Evolutionary conservation across 495 filamentous ascomycete species (phyloP).

Genomic region (Penicillium salamii): DNA sequence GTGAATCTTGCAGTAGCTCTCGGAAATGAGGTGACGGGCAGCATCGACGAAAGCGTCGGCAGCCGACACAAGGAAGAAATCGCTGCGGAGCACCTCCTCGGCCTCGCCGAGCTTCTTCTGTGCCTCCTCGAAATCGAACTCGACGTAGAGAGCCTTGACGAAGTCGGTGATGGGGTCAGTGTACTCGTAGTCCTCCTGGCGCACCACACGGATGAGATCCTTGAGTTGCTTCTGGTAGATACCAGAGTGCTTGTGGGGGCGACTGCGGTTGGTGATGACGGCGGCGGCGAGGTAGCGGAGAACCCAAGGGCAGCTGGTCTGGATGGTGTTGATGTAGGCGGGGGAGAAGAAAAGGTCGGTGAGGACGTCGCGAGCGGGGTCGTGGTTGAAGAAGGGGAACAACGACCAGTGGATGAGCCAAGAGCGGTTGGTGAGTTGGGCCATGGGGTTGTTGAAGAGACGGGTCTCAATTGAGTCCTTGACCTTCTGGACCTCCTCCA

Average conservation of each 20-base stretch:
- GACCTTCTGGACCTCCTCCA: slow-evolving; percentile 92
- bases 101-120: slow-evolving; percentile 88
- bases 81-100: slow-evolving; percentile 84
- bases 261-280: slow-evolving; percentile 90
- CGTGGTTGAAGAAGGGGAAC: slow-evolving; percentile 98
- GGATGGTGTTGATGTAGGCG: slow-evolving; percentile 97
- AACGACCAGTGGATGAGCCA: slow-evolving; percentile 98
- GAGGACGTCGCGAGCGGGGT: slow-evolving; percentile 81
- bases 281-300: slow-evolving; percentile 91
- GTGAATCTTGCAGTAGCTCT: slow-evolving; percentile 99
- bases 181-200: slow-evolving; percentile 98
- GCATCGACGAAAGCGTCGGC: slow-evolving; percentile 91
- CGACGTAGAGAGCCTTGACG: slow-evolving; percentile 91
- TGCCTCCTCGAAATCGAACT: slow-evolving; percentile 98
- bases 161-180: slow-evolving; percentile 93
- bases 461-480: slow-evolving; percentile 89
- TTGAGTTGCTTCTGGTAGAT: slow-evolving; percentile 97
- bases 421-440: slow-evolving; percentile 89
- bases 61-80: slow-evolving; percentile 89
- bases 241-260: slow-evolving; percentile 71
- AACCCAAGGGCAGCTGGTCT: slow-evolving; percentile 96
- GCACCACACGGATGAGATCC: slow-evolving; percentile 89
- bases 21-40: slow-evolving; percentile 92
- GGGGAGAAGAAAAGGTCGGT: slow-evolving; percentile 96
- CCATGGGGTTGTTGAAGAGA: slow-evolving; percentile 92